Conservation (phyloP, 208 protist genomes). For the Porcisia deanei region DNA sequence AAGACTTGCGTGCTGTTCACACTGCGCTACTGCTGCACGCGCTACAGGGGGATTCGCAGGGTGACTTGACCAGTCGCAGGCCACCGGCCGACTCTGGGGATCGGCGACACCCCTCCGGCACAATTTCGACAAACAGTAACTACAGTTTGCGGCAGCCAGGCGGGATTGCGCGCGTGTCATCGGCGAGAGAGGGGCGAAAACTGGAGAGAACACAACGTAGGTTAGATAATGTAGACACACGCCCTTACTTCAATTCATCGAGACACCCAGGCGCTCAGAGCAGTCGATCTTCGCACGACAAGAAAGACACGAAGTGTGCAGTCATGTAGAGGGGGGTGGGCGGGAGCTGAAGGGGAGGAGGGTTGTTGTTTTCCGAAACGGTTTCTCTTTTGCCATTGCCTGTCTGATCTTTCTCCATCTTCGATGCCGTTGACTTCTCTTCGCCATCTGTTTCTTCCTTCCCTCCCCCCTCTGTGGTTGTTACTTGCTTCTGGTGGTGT, state of each 20-base stretch:
- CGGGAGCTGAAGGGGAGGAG: not conserved
- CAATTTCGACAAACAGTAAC: not conserved
- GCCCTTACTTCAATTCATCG: not conserved
- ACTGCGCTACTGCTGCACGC: not conserved
- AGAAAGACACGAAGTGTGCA: not conserved
- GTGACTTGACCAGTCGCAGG: not conserved
- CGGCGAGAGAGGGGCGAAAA: not conserved
- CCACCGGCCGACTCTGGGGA: not conserved
- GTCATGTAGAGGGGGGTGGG: not conserved
- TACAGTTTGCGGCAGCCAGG: not conserved
- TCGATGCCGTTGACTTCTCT: not conserved
- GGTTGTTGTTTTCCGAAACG: not conserved
- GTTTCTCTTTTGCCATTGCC: not conserved
- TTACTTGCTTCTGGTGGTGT: not conserved
- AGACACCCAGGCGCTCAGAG: not conserved
- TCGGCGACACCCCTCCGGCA: not conserved
- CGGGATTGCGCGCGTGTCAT: not conserved
- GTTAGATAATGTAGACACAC: not conserved
- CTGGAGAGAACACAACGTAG: not conserved
- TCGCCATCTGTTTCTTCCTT: not conserved
- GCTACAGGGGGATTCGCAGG: not conserved
- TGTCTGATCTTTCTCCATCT: not conserved
- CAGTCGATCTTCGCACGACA: not conserved
- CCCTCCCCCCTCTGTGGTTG: not conserved
- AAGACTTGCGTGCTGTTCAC: not conserved